Evolutionary conservation across 2,329 filamentous ascomycete genomes (phyloP), one percentile per base, ranked within the genome.

Genomic region (Periconia macrospinosa): DNA sequence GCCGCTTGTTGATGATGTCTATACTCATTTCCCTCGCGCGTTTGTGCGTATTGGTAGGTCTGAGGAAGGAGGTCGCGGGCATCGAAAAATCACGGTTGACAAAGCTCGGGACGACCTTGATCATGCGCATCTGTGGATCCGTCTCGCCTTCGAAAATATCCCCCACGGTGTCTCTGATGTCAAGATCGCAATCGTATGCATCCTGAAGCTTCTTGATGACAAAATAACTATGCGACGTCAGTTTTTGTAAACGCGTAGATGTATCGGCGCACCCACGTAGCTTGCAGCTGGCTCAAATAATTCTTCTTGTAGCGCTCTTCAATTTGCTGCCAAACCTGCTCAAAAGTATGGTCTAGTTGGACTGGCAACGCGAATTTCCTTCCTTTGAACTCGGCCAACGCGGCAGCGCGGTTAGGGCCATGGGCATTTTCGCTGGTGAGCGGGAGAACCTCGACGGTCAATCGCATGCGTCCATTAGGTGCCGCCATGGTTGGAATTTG

Each of bases 171-270:
- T 75, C 71, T 45, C 62, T 54, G 30, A 74, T 43, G 56, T 71
- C 70, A 18, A 75, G 63, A 49, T 74, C 72, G 60, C 67, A 72
- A 47, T 68, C 69, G 55, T 67, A 67, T 33, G 57, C 65, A 53
- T 72, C 70, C 49, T 72, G 70, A 9, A 75, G 59, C 52, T 71
- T 72, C 53, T 70, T 70, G 63, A 74, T 70, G 40, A 58, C 62
- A 55, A 71, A 74, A 33, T 55, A 52, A 15, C 65, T 71, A 47
- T 18, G 40, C 30, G 23, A 42, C 30, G 33, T 41, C 13, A 47
- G 20, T 17, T 17, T 17, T 30, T 8, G 15, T 30, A 15, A 27
- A 45, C 7, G 15, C 1, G 19, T 13, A 17, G 15, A 20, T 41
- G 33, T 33, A 30, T 3, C 8, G n/a, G 10, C 11, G 2, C 41